Percentiles rank a stretch among this genome's conserved stretches.
These are phyloP conservation scores for Fusarium kyushuense DNA, from an alignment of 2,329 filamentous ascomycete genomes.

Conservation along the genomic window DNA sequence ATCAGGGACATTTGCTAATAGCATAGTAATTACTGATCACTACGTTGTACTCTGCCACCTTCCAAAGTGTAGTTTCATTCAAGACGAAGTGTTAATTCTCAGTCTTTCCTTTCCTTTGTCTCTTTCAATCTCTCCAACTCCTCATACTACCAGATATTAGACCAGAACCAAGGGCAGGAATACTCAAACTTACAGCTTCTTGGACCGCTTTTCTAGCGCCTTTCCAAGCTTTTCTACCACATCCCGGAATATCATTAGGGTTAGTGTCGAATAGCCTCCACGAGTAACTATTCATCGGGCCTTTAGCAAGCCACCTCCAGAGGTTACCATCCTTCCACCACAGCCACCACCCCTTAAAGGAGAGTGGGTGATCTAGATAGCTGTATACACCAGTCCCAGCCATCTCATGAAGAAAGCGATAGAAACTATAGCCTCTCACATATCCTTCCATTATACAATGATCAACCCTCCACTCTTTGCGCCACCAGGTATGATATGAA, in stretches of 20 bases:
- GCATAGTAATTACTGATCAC: no score
- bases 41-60: no score
- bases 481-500: background rate
- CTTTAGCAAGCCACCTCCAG: background rate
- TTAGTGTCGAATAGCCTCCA: background rate
- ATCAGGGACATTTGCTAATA: no score
- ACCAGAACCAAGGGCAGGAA: rapidly evolving
- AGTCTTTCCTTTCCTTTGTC: background rate
- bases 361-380: background rate
- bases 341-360: background rate
- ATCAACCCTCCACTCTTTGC: background rate
- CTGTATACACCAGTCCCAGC: background rate
- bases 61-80: no score
- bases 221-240: background rate
- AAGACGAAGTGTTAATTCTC: background rate
- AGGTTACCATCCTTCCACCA: background rate
- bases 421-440: background rate
- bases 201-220: background rate
- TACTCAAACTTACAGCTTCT: background rate
- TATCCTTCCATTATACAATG: background rate
- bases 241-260: background rate
- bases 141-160: background rate
- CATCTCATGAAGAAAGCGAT: background rate
- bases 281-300: background rate
- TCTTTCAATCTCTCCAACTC: background rate